These are phyloP conservation scores for Panaeolus cyanescens DNA, from an alignment of 768 basidiomycete species.

Conservation along the genomic window DNA sequence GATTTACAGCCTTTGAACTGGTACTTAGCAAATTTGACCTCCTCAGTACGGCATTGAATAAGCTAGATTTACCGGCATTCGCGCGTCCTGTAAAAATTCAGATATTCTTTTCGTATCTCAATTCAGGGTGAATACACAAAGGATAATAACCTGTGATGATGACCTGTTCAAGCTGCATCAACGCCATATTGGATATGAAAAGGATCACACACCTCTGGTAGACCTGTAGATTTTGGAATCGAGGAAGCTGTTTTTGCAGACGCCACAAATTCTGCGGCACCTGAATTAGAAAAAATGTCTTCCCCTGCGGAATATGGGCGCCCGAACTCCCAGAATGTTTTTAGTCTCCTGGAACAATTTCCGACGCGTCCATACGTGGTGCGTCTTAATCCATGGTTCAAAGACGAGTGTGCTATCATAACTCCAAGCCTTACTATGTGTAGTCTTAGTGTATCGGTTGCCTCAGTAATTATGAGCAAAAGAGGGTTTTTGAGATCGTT, in stretches of 20 bases:
- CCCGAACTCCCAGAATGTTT: background rate
- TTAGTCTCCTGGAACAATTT: background rate
- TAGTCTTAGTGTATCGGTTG: no score
- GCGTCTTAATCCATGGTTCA: background rate
- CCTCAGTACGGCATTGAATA: conserved; percentile 70
- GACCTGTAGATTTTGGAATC: conserved; percentile 40
- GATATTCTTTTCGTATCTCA: no score
- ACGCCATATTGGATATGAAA: background rate
- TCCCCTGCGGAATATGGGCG: background rate
- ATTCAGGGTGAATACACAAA: background rate
- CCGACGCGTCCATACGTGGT: background rate
- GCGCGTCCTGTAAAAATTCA: conserved; percentile 56
- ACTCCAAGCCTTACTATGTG: no score
- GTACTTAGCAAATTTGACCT: conserved; percentile 57
- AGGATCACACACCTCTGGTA: conserved; percentile 41
- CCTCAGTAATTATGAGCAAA: no score
- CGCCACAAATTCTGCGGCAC: conserved; percentile 38
- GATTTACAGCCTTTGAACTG: conserved; percentile 70
- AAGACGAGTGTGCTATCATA: no score
- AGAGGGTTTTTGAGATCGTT: no score
- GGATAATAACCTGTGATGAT: conserved; percentile 42
- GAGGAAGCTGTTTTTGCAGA: conserved; percentile 36
- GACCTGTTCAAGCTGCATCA: conserved; percentile 30
- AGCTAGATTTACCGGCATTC: conserved; percentile 75
- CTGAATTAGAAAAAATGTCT: background rate